Conservation (phyloP, 371 early-diverging fungal genomes). For the Lichtheimia ornata region DNA sequence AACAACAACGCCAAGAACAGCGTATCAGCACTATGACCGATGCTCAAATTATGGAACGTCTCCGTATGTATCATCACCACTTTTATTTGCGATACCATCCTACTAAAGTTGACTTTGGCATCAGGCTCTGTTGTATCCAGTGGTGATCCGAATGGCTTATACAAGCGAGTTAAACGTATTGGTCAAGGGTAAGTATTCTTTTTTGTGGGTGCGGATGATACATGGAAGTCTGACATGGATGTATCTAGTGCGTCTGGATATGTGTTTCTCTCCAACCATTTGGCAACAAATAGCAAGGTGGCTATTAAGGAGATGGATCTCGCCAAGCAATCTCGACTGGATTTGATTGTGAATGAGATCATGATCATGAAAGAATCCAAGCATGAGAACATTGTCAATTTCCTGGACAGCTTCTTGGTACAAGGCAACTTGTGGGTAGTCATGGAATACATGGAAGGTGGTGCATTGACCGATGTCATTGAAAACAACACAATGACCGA, state of each 20-base stretch:
- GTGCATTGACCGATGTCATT: constrained; percentile 95
- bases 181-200: constrained; percentile 84
- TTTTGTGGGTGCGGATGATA: not conserved
- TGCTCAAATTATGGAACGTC: constrained; percentile 88
- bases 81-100: not conserved
- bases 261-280: constrained; percentile 73
- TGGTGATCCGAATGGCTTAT: constrained; percentile 84
- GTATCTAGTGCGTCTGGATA: constrained; percentile 88
- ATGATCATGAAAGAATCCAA: constrained; percentile 95
- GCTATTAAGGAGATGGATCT: constrained; percentile 99
- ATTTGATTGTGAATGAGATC: constrained; percentile 96
- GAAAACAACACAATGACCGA: constrained; percentile 91
- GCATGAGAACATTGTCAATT: constrained; percentile 96
- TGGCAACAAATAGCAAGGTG: constrained; percentile 61
- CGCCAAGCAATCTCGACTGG: constrained; percentile 88
- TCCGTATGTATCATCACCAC: constrained; percentile 45
- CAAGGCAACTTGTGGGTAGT: constrained; percentile 83
- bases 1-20: constrained; percentile 36
- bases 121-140: constrained; percentile 76
- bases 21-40: constrained; percentile 87
- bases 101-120: constrained; percentile 29
- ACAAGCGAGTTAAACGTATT: constrained; percentile 89
- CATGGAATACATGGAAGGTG: constrained; percentile 99
- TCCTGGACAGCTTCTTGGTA: constrained; percentile 87
- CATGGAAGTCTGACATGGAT: too few relatives aligned